Evolutionary conservation across 2,329 filamentous ascomycete species (phyloP), one percentile per base, ranked within the genome.

Genomic region (Lachnellula suecica): DNA sequence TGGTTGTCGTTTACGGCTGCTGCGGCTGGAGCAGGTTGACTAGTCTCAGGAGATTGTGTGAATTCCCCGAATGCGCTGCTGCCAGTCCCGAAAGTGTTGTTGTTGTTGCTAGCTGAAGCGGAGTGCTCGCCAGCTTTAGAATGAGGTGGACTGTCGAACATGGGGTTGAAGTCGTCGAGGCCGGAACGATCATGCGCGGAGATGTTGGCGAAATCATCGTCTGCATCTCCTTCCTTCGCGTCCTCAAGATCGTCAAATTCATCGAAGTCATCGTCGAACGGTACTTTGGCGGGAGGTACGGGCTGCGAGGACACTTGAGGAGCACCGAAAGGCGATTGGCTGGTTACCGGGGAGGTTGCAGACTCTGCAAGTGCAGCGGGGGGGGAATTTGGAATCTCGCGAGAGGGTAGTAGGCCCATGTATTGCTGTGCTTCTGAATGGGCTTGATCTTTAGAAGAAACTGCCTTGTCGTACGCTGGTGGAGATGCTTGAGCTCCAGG

Each of bases 231-330:
- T 69, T 94, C 90, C 66, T 91, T 90, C 41, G 90, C 90, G 64
- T 95, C 90, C 54, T 90, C 85, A 15, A 95, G 80, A 50, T 89
- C 89, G 62, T 90, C 88, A 61, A 94, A 94, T 38, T 91, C 89
- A 59, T 91, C 89, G 54, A 91, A 83, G 46, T 91, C 88, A 58
- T 89, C 85, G 55, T 89, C 85, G 66, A 91, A 90, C 2, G 82
- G 78, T 20, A 79, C 72, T 58, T 75, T 76, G 15, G 70, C 63
- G 2, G 72, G 65, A 53, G 71, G 69, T 31, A 68, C 62, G 22
- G 66, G 66, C 38, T 68, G 61, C 24, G 63, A 54, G n/a, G 64
- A 54, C 13, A 53, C 52, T 58, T 51, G 59, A 51, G 59, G 63
- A 38, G 35, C 57, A 27, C 46, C 59, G 53, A 63, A 64, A 43